Percentiles rank a stretch among this genome's conserved stretches.
phyloP scores from a whole-genome alignment of 768 basidiomycete genomes.

The Trametes villosa region DNA sequence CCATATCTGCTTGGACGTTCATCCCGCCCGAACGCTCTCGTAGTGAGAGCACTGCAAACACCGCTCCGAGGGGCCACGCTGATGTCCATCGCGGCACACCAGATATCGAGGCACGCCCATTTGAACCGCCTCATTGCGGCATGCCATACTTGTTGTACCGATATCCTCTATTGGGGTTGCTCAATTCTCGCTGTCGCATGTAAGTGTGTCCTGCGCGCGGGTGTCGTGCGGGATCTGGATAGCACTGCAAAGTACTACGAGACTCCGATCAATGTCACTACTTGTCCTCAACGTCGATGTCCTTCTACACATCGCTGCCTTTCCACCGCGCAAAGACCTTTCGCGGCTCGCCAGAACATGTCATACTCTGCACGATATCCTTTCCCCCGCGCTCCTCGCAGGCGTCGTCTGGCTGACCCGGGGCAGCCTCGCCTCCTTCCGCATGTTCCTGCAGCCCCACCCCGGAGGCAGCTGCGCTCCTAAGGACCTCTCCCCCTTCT shows the following conservation, averaged over 20 bases:
- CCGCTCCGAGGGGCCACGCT: slow-evolving; percentile 8
- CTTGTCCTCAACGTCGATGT: background rate
- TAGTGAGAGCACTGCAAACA: slow-evolving; percentile 18
- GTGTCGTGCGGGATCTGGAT: too few relatives aligned
- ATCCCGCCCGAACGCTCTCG: too few relatives aligned
- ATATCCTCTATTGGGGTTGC: too few relatives aligned
- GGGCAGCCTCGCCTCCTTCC: background rate
- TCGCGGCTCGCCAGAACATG: background rate
- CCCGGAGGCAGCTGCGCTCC: background rate
- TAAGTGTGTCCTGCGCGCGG: too few relatives aligned
- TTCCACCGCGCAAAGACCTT: background rate
- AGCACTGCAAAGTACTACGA: too few relatives aligned
- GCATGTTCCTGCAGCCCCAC: background rate
- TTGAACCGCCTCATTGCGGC: too few relatives aligned
- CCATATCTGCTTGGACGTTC: too few relatives aligned
- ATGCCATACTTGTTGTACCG: too few relatives aligned
- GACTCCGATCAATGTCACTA: too few relatives aligned
- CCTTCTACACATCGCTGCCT: background rate
- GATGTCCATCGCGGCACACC: background rate
- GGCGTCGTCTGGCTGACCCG: background rate
- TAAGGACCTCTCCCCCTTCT: background rate
- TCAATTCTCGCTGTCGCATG: too few relatives aligned
- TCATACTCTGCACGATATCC: background rate
- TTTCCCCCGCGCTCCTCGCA: background rate
- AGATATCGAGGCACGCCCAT: too few relatives aligned